Base-by-base conservation (phyloP, 2,329 filamentous ascomycete species). In the Cordyceps cateniannulata region DNA sequence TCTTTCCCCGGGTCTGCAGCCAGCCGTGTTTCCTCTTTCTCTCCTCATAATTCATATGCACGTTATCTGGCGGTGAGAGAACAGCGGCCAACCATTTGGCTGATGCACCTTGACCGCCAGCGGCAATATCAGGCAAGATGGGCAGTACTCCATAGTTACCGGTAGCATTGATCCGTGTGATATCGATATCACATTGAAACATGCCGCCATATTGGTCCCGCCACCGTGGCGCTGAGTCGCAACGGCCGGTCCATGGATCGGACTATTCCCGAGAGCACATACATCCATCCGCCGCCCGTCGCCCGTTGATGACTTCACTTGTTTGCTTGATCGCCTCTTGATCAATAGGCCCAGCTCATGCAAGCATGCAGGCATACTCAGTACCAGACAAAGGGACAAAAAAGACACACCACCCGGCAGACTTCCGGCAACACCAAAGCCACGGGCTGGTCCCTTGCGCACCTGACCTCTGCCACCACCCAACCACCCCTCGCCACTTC, bases 151-250 rank as follows among this genome's bases (percentile, higher is more conserved):
- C n/a, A n/a, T 7, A 18, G 22, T 47, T 47, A 24, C 9, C 25
- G 45, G 25, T 47, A 44, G 47, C 18, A 12, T 32, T 59, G n/a
- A 59, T 59, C 48, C 48, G 57, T 25, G 57, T 59, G 48, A 59
- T 53, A n/a, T 20, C 5, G 29, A 16, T 2, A 3, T 51, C 45
- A 24, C 48, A 29, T 45, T 44, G 27, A 22, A 18, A 52, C 29
- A 9, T 42, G 9, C 24, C 12, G 20, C 42, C 10, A 24, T 25
- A 10, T 47, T 25, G 22, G 40, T 16, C 12, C 14, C 44, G 44
- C 44, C 22, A 47, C 53, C 24, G 54, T 51, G 35, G 32, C 55
- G 55, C 32, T 18, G 47, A 49, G 32, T 53, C 52, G 38, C 52
- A 56, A 47, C 18, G 40, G 53, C 27, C 38, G 18, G 14, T 32